Conservation (phyloP, 73 alveolate species). For the Diophrys sp. region DNA sequence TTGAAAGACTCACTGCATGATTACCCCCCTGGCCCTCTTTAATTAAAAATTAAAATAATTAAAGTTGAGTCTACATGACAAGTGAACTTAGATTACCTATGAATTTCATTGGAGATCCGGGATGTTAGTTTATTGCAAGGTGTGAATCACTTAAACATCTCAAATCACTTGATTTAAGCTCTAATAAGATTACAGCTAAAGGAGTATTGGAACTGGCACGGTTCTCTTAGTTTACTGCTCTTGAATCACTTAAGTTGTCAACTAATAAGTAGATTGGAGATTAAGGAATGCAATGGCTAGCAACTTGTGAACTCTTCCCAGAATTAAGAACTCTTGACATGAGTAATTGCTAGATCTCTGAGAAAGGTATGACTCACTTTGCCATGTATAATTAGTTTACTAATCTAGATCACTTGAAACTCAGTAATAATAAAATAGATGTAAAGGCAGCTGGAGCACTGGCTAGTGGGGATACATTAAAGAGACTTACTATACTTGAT, state of each 20-base stretch:
- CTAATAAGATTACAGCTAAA: not conserved
- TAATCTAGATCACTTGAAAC: slow-evolving; percentile 9
- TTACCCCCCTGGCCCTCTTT: too few species aligned
- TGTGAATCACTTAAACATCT: not conserved
- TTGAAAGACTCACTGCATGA: too few species aligned
- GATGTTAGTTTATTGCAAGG: not conserved
- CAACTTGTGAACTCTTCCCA: slow-evolving; percentile 16
- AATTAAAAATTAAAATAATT: too few species aligned
- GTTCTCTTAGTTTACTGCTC: not conserved
- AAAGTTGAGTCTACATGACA: too few species aligned
- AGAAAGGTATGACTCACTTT: slow-evolving; percentile 30
- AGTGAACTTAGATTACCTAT: slow-evolving; percentile 32
- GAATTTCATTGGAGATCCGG: slow-evolving; percentile 24
- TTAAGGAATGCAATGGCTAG: slow-evolving; percentile 22
- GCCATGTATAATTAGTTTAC: slow-evolving; percentile 10
- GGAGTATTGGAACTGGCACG: not conserved
- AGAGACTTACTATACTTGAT: slow-evolving; percentile 15
- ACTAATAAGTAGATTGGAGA: not conserved
- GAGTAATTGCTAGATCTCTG: slow-evolving; percentile 17
- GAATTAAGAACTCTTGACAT: slow-evolving; percentile 40
- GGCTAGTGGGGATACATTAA: slow-evolving; percentile 14
- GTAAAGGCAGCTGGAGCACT: slow-evolving; percentile 25
- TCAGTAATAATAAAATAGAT: slow-evolving; percentile 19
- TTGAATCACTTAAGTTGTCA: not conserved
- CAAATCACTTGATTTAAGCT: not conserved